phyloP scores from a whole-genome alignment of 495 filamentous ascomycete species.

The Lophium mytilinum region DNA sequence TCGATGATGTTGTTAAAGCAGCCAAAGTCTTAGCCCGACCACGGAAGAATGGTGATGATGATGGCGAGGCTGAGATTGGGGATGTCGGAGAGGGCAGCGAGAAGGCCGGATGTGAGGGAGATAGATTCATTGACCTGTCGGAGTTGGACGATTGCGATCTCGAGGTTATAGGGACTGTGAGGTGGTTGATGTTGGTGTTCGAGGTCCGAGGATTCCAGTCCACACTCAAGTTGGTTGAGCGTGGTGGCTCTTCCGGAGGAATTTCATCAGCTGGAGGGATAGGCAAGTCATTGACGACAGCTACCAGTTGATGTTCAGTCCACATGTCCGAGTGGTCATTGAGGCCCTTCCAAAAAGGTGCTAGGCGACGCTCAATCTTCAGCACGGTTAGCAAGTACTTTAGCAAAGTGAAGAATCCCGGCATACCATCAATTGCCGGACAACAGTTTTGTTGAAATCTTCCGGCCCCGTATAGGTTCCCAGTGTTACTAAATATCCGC shows the following conservation, averaged over 20 bases:
- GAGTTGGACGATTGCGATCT: constrained; percentile 70
- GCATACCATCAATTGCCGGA: constrained; percentile 84
- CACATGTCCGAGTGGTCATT: constrained; percentile 83
- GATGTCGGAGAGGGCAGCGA: constrained; percentile 44
- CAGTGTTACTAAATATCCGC: constrained; percentile 88
- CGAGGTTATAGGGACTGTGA: constrained; percentile 69
- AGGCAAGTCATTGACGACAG: constrained; percentile 75
- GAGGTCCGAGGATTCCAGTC: constrained; percentile 36
- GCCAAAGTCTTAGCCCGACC: constrained; percentile 77
- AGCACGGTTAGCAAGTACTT: not conserved
- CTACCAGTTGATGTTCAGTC: constrained; percentile 89
- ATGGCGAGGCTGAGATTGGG: constrained; percentile 34
- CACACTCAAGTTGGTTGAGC: constrained; percentile 31
- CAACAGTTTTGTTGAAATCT: constrained; percentile 84
- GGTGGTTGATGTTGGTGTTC: constrained; percentile 47
- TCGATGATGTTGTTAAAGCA: constrained; percentile 61
- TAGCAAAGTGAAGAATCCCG: not conserved
- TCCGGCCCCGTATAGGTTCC: constrained; percentile 87
- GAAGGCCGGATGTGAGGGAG: constrained; percentile 41
- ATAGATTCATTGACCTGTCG: constrained; percentile 48
- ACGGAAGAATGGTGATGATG: constrained; percentile 56
- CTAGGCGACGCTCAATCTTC: constrained; percentile 84
- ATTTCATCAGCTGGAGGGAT: constrained; percentile 79
- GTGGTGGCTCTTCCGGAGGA: constrained; percentile 52
- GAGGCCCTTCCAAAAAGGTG: constrained; percentile 91